Percentiles rank a stretch among this genome's conserved stretches.
These are phyloP conservation scores for Aspergillus latus DNA, from an alignment of 2,329 filamentous ascomycete genomes.

Conservation along the genomic window DNA sequence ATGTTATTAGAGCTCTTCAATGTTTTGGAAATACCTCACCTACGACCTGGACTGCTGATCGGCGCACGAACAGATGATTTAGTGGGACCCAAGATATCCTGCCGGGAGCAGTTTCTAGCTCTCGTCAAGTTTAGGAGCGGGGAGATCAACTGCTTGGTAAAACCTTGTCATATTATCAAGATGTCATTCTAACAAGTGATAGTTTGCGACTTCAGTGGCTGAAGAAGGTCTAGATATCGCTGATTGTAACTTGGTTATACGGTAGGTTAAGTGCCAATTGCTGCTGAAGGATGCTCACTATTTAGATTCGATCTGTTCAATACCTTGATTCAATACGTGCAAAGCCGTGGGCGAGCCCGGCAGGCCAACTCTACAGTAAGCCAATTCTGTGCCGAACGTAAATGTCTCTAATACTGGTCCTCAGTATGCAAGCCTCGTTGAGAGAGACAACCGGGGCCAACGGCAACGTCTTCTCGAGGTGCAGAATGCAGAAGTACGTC, in stretches of 20 bases:
- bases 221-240: slow-evolving; percentile 68
- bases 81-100: slow-evolving; percentile 64
- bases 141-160: slow-evolving; percentile 56
- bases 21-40: slow-evolving; percentile 56
- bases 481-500: slow-evolving; percentile 45
- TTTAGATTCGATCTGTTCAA: slow-evolving; percentile 77
- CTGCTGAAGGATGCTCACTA: slow-evolving; percentile 11
- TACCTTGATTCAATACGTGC: slow-evolving; percentile 92
- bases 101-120: slow-evolving; percentile 71
- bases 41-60: slow-evolving; percentile 65
- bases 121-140: slow-evolving; percentile 65
- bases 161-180: not conserved
- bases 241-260: slow-evolving; percentile 64
- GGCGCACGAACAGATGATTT: slow-evolving; percentile 55
- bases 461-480: slow-evolving; percentile 59
- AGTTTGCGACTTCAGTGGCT: slow-evolving; percentile 64
- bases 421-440: slow-evolving; percentile 77
- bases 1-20: slow-evolving; percentile 69
- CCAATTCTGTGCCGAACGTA: not conserved
- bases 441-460: slow-evolving; percentile 65
- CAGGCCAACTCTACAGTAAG: slow-evolving; percentile 65
- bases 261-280: slow-evolving; percentile 26
- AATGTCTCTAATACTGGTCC: not conserved
- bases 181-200: slow-evolving; percentile 12
- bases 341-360: slow-evolving; percentile 84